Conservation (phyloP, 2,329 filamentous ascomycete species). For the Ophiostoma piceae region DNA sequence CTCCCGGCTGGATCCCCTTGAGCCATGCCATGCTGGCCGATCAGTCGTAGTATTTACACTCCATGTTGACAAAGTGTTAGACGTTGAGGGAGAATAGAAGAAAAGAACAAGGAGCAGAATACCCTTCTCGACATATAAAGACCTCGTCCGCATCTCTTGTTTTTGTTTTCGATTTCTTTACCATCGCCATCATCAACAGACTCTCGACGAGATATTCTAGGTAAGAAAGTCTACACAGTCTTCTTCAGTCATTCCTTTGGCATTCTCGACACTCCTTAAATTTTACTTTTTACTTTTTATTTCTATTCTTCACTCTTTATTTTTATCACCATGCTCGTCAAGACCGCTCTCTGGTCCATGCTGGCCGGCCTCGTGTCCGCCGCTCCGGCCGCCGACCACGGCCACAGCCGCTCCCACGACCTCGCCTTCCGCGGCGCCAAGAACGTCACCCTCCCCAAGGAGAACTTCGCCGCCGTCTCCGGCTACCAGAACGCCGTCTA, state of each 20-base stretch:
- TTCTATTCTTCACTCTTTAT: not conserved
- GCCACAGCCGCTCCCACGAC: not conserved
- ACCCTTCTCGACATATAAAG: not conserved
- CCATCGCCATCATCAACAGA: not conserved
- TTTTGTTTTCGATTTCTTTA: not conserved
- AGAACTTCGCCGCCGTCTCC: constrained; percentile 11
- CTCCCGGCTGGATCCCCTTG: not conserved
- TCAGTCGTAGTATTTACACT: constrained; percentile 3
- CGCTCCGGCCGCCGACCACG: not conserved
- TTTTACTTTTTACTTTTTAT: not conserved
- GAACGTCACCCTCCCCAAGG: not conserved
- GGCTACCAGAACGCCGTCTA: constrained; percentile 44
- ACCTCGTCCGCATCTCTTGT: not conserved
- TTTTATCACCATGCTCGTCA: constrained; percentile 14
- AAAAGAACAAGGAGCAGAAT: not conserved
- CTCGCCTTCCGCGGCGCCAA: not conserved
- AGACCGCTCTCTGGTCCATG: constrained; percentile 8
- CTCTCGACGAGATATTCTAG: not conserved
- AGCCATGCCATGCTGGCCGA: not conserved
- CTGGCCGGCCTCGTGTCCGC: constrained; percentile 12
- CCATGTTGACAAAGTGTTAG: not conserved
- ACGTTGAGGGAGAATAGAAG: not conserved
- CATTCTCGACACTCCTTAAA: not conserved
- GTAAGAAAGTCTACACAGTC: not conserved
- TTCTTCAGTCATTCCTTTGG: constrained; percentile 1